Percentiles rank a stretch among this genome's conserved stretches.
phyloP scores from a whole-genome alignment of 192 early-diverging fungal species.

The Podila horticola region DNA sequence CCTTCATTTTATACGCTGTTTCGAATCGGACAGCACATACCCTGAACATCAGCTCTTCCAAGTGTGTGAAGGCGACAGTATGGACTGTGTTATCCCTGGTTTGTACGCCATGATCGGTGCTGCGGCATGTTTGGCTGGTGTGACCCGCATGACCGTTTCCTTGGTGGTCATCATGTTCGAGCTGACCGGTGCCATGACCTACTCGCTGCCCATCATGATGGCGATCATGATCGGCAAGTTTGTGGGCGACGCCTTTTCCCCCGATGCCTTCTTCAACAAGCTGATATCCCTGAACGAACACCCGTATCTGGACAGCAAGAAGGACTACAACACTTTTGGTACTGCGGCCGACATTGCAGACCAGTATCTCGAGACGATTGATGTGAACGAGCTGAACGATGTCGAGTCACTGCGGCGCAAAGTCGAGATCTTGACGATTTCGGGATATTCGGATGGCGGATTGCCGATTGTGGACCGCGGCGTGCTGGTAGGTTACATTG shows the following conservation, averaged over 20 bases:
- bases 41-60: slow-evolving; percentile 73
- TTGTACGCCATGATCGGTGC: slow-evolving; percentile 88
- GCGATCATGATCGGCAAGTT: slow-evolving; percentile 65
- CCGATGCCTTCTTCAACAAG: slow-evolving; percentile 51
- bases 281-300: slow-evolving; percentile 76
- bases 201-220: slow-evolving; percentile 95
- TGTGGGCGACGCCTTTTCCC: slow-evolving; percentile 51
- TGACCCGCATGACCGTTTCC: slow-evolving; percentile 92
- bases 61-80: slow-evolving; percentile 41
- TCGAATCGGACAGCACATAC: slow-evolving; percentile 29
- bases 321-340: slow-evolving; percentile 72
- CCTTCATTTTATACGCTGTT: not conserved
- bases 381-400: slow-evolving; percentile 69
- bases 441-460: slow-evolving; percentile 78
- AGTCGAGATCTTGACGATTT: slow-evolving; percentile 61
- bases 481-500: slow-evolving; percentile 83
- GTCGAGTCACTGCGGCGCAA: slow-evolving; percentile 65
- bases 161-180: slow-evolving; percentile 99
- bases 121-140: slow-evolving; percentile 80
- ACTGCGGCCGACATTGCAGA: slow-evolving; percentile 74
- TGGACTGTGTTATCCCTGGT: slow-evolving; percentile 80
- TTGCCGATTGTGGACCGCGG: slow-evolving; percentile 72
- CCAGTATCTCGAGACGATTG: slow-evolving; percentile 70
- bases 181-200: slow-evolving; percentile 95
- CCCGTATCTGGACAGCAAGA: slow-evolving; percentile 82